A percentile compares a stretch with the other conserved stretches of the same genome.
These are phyloP conservation scores for Perilla frutescens DNA, from an alignment of 257 asterid species.

Conservation along the genomic window DNA sequence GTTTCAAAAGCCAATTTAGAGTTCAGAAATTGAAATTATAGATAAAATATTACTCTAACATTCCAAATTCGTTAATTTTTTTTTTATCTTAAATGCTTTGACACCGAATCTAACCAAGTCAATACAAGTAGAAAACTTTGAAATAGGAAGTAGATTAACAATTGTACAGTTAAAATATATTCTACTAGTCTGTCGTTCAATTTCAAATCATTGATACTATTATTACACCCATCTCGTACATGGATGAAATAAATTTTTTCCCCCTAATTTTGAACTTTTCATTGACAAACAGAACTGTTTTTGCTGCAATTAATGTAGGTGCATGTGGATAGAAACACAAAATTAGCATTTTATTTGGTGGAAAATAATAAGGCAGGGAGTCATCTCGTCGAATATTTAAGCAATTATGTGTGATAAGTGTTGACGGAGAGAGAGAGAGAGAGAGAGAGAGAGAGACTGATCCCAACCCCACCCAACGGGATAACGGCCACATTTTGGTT, in stretches of 20 bases:
- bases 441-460: not conserved
- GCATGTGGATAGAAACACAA: constrained; percentile 18
- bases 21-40: no score
- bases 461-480: constrained; percentile 9
- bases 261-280: not conserved
- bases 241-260: not conserved
- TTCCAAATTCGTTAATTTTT: no score
- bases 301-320: not conserved
- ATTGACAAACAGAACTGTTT: not conserved
- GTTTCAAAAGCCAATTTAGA: no score
- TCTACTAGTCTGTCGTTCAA: no score
- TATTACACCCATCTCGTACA: no score
- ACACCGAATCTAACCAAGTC: constrained; percentile 27
- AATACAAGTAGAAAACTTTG: not conserved
- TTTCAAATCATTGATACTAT: no score
- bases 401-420: not conserved
- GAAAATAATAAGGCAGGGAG: not conserved
- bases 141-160: no score
- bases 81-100: not conserved
- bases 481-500: constrained; percentile 37
- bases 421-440: no score
- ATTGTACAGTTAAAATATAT: no score
- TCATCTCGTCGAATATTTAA: constrained; percentile 16
- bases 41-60: no score
- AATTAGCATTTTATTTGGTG: not conserved